Conservation (phyloP, 257 asterid genomes). For the Catharanthus roseus region DNA sequence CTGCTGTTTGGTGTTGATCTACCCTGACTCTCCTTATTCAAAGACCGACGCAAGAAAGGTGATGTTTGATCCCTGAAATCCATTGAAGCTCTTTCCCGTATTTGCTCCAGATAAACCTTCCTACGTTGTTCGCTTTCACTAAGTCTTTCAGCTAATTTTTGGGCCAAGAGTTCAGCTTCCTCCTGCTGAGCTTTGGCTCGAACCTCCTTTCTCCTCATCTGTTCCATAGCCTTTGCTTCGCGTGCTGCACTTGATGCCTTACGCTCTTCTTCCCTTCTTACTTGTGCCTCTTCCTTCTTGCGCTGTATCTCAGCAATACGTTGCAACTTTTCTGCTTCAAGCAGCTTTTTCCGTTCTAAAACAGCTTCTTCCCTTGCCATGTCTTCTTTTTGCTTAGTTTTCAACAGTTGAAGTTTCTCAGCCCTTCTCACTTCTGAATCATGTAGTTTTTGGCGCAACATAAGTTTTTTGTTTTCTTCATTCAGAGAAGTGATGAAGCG, state of each 20-base stretch:
- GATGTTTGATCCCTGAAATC: slow-evolving; percentile 99
- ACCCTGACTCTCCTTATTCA: slow-evolving; percentile 67
- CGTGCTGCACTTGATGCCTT: slow-evolving; percentile 98
- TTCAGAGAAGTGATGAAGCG: slow-evolving; percentile 93
- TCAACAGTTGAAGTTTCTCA: slow-evolving; percentile 84
- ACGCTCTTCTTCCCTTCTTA: slow-evolving; percentile 96
- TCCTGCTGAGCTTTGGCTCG: slow-evolving; percentile 94
- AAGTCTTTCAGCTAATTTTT: slow-evolving; percentile 88
- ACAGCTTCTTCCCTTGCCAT: slow-evolving; percentile 99
- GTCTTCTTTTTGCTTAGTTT: slow-evolving; percentile 87
- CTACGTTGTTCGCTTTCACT: slow-evolving; percentile 95
- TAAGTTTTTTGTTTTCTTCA: slow-evolving; percentile 93
- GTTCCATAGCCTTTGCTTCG: slow-evolving; percentile 92
- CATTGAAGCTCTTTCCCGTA: slow-evolving; percentile 96
- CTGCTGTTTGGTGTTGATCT: slow-evolving; percentile 42
- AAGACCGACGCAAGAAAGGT: slow-evolving; percentile 77
- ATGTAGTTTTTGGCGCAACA: slow-evolving; percentile 77
- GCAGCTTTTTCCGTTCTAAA: slow-evolving; percentile 82
- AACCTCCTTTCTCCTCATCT: slow-evolving; percentile 83
- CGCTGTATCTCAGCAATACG: slow-evolving; percentile 88
- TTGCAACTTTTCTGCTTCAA: slow-evolving; percentile 97
- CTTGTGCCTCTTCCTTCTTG: slow-evolving; percentile 96
- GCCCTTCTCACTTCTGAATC: slow-evolving; percentile 96
- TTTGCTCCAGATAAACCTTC: slow-evolving; percentile 89
- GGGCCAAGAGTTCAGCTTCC: slow-evolving; percentile 98